Conservation (phyloP, 305 asterid species). For the Rubia balearica region DNA sequence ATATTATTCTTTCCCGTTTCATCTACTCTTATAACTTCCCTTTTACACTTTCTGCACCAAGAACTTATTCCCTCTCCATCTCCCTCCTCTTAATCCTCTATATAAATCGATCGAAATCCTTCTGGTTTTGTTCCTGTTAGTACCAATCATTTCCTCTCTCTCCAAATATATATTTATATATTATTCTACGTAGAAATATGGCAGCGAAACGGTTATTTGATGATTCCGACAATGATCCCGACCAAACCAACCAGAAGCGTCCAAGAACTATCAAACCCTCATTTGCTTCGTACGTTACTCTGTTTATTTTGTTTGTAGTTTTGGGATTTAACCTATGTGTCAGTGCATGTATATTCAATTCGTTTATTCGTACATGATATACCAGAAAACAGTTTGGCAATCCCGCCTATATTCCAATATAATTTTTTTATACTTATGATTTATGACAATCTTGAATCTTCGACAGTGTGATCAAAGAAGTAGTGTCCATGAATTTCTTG, state of each 20-base stretch:
- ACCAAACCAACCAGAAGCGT: constrained; percentile 39
- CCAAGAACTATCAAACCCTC: constrained; percentile 29
- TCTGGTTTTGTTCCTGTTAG: not conserved
- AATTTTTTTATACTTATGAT: not conserved
- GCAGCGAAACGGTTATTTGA: constrained; percentile 46
- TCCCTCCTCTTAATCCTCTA: not conserved
- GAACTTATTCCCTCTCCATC: not conserved
- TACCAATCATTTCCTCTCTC: not conserved
- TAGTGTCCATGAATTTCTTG: constrained; percentile 41
- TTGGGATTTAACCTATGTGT: not conserved
- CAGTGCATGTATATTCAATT: not conserved
- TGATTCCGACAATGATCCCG: constrained; percentile 27
- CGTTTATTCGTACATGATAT: no score
- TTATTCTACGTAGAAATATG: constrained; percentile 22
- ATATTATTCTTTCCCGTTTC: not conserved
- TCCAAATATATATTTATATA: not conserved
- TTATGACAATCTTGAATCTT: not conserved
- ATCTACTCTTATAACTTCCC: not conserved
- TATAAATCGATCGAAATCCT: not conserved
- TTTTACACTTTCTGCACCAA: not conserved
- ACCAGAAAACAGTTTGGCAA: no score
- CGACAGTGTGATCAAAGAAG: constrained; percentile 54
- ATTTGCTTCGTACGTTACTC: constrained; percentile 45
- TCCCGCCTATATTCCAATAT: no score
- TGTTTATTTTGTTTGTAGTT: not conserved